Conservation (phyloP, 805 yeast genomes). For the Metschnikowia proteae region DNA sequence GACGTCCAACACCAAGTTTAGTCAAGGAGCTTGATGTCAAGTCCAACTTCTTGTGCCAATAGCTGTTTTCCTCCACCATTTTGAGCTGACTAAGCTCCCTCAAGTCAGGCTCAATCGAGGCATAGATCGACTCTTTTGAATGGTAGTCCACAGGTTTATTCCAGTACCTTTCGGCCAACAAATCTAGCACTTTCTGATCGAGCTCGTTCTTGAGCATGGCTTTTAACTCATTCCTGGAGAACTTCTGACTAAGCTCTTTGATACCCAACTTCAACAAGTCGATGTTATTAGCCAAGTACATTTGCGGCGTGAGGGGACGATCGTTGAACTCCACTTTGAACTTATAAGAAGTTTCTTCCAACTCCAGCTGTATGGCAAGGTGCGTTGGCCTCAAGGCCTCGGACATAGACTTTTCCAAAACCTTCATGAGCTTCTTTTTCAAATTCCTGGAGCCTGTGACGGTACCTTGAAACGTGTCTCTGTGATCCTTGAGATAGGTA, state of each 20-base stretch:
- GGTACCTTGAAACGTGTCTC: slow-evolving; percentile 56
- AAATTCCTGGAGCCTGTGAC: slow-evolving; percentile 72
- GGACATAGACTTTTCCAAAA: slow-evolving; percentile 89
- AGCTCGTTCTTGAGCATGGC: slow-evolving; percentile 75
- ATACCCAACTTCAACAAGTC: slow-evolving; percentile 82
- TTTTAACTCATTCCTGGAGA: slow-evolving; percentile 78
- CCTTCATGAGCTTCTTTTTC: slow-evolving; percentile 77
- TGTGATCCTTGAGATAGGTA: slow-evolving; percentile 60
- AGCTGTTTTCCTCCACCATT: slow-evolving; percentile 56
- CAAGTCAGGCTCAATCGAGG: slow-evolving; percentile 45
- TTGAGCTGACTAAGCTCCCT: slow-evolving; percentile 53
- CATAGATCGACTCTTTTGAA: slow-evolving; percentile 11
- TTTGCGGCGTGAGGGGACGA: slow-evolving; percentile 87
- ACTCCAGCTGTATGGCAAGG: slow-evolving; percentile 76
- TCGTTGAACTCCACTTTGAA: slow-evolving; percentile 97
- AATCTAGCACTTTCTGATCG: slow-evolving; percentile 84
- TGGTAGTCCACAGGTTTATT: slow-evolving; percentile 48
- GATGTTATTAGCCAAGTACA: slow-evolving; percentile 86
- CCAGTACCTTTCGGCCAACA: slow-evolving; percentile 92
- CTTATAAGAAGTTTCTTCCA: slow-evolving; percentile 88
- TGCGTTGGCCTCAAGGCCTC: slow-evolving; percentile 84
- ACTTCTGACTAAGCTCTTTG: slow-evolving; percentile 78
- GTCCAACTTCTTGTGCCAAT: slow-evolving; percentile 87
- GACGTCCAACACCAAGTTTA: slow-evolving; percentile 89
- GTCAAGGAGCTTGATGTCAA: slow-evolving; percentile 79